phyloP scores from a whole-genome alignment of 192 early-diverging fungal species.

The Gaertneriomyces semiglobifer region DNA sequence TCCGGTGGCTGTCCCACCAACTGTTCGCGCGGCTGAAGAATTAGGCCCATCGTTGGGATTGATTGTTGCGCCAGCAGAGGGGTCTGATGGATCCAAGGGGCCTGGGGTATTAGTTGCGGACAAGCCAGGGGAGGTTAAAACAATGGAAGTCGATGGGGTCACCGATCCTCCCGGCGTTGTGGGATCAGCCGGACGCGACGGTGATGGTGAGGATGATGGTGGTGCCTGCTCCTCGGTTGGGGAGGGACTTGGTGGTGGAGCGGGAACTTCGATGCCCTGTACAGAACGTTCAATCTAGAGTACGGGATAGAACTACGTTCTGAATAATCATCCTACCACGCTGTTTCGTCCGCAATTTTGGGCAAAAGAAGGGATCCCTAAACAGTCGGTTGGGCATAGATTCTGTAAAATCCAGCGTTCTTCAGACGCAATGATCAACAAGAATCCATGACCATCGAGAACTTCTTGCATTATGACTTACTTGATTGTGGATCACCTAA shows the following conservation, averaged over 20 bases:
- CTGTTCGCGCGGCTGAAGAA: not conserved
- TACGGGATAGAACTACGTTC: not conserved
- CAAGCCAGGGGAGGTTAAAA: not conserved
- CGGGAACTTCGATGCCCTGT: constrained; percentile 19
- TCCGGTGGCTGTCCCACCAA: not conserved
- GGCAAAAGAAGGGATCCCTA: constrained; percentile 25
- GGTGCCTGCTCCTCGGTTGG: constrained; percentile 12
- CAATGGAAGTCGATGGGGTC: constrained; percentile 3
- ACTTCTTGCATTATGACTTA: not conserved
- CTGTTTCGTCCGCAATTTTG: constrained; percentile 19
- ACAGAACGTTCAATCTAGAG: not conserved
- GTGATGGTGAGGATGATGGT: constrained; percentile 14
- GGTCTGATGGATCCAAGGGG: constrained; percentile 10
- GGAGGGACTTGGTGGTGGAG: constrained; percentile 2
- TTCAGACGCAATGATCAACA: too few species aligned
- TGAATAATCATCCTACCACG: constrained; percentile 1
- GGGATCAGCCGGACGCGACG: constrained; percentile 8
- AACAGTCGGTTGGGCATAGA: constrained; percentile 22
- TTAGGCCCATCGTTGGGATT: not conserved
- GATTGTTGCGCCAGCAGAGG: not conserved
- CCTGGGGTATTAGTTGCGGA: constrained; percentile 5
- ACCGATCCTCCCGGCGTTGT: not conserved
- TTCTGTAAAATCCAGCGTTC: constrained; percentile 30
- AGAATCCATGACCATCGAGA: too few species aligned
- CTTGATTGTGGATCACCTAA: constrained; percentile 19